Base-by-base conservation (phyloP, 176 grass and related monocot genomes). In the Avena sativa region DNA sequence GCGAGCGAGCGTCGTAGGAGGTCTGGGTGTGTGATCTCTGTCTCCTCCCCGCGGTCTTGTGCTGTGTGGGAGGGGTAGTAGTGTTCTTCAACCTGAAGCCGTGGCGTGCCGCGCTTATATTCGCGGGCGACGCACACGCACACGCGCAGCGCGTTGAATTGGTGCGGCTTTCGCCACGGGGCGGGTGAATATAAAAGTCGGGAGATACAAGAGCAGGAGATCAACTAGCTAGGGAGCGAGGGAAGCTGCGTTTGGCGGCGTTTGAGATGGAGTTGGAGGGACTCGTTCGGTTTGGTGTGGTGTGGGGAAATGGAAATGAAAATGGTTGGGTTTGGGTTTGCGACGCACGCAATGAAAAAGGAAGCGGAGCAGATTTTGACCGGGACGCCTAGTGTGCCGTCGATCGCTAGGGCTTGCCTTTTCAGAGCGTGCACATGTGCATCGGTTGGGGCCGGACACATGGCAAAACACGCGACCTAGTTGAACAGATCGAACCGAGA, bases 241-340 rank as follows among this genome's bases (percentile, higher is more conserved):
- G n/a, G 73, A 17, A 32, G 73, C 73, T 76, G 73, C 73, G 73
- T 66, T 13, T n/a, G 4, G 40, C 40, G 40, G 5, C 40, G 40
- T 43, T 20, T 26, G 20, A 16, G 55, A 15, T 68, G 80, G 89
- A 68, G 72, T 78, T 86, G 88, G 88, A 86, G 9, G 7, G 89
- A 85, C 89, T 88, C 23, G 86, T 85, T 81, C 86, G 76, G 74
- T 62, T 88, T 62, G 81, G 89, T 91, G 68, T 62, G 81, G 89
- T 91, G 68, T 84, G 80, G 56, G 9, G 52, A 4, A 34, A 57
- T 57, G 55, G 67, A 34, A 34, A 34, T 34, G 32, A 34, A 5
- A 26, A 77, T 34, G 1, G 38, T 13, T 59, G 61, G 52, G 77
- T 38, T n/a, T 8, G 79, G 61, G 61, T 81, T 86, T 65, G 55